Evolutionary conservation across 2,329 filamentous ascomycete species (phyloP).

Genomic region (Calonectria fujianensis): DNA sequence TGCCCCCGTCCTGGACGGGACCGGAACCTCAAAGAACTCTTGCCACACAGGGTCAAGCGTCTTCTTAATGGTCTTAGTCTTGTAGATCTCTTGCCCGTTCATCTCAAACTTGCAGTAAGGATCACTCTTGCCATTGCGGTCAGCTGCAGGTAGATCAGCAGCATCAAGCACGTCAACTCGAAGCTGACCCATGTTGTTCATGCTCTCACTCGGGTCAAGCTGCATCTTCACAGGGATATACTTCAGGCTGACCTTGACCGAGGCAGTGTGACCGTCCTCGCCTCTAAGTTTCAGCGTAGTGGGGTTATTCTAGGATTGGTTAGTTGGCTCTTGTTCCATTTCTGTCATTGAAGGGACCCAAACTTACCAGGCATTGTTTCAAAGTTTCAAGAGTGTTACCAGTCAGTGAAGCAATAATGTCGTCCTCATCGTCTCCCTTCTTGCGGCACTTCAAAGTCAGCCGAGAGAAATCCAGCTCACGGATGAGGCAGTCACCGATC

Average conservation of each 20-base stretch:
- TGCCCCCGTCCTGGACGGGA: constrained; percentile 89
- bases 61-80: constrained; percentile 98
- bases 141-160: constrained; percentile 90
- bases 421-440: constrained; percentile 84
- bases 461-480: constrained; percentile 96
- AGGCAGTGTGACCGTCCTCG: constrained; percentile 81
- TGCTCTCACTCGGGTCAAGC: constrained; percentile 94
- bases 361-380: constrained; percentile 86
- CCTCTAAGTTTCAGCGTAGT: constrained; percentile 88
- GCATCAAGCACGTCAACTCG: constrained; percentile 95
- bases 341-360: neutral
- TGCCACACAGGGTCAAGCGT: constrained; percentile 97
- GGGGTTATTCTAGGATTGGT: constrained; percentile 86
- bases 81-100: constrained; percentile 92
- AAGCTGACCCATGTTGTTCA: constrained; percentile 98
- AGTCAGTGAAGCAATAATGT: constrained; percentile 86
- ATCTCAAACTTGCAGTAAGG: constrained; percentile 97
- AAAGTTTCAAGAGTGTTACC: constrained; percentile 92
- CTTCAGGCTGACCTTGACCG: constrained; percentile 92
- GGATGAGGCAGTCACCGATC: constrained; percentile 95
- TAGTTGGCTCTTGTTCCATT: constrained; percentile 22
- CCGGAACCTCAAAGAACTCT: constrained; percentile 90
- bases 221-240: constrained; percentile 96
- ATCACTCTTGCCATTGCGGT: constrained; percentile 97
- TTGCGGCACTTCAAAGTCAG: constrained; percentile 91